phyloP scores from a whole-genome alignment of 495 filamentous ascomycete genomes.

The Aspergillus bertholletiae region DNA sequence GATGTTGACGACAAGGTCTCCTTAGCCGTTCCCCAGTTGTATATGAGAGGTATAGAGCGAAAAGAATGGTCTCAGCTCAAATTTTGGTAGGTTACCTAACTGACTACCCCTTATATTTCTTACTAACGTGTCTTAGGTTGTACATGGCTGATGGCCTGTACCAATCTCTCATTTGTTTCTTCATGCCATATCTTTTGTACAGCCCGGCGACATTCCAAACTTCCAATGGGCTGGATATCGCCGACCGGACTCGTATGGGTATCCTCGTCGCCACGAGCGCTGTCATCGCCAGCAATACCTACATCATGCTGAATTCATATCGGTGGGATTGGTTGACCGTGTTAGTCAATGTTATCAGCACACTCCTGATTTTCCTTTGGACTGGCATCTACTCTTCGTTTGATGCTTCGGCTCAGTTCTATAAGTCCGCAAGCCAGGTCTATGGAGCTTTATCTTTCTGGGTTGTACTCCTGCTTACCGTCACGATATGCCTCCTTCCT shows the following conservation, averaged over 20 bases:
- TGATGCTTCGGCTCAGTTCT: slow-evolving; percentile 65
- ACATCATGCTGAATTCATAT: slow-evolving; percentile 94
- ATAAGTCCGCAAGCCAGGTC: slow-evolving; percentile 71
- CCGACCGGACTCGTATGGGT: slow-evolving; percentile 77
- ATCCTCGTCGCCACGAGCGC: slow-evolving; percentile 74
- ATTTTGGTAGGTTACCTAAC: slow-evolving; percentile 71
- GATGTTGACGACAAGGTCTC: slow-evolving; percentile 94
- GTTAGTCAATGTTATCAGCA: slow-evolving; percentile 75
- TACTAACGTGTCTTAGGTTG: slow-evolving; percentile 52
- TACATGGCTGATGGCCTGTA: slow-evolving; percentile 97
- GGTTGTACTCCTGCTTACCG: slow-evolving; percentile 71
- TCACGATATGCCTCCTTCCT: slow-evolving; percentile 76
- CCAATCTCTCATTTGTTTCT: slow-evolving; percentile 90
- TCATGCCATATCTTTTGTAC: slow-evolving; percentile 83
- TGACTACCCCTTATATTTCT: background rate
- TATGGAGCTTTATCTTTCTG: slow-evolving; percentile 84
- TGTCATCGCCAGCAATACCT: slow-evolving; percentile 80
- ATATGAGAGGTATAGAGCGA: slow-evolving; percentile 92
- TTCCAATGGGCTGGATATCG: slow-evolving; percentile 64
- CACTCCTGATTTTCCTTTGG: slow-evolving; percentile 91
- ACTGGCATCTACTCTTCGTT: slow-evolving; percentile 85
- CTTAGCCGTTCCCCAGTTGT: slow-evolving; percentile 89
- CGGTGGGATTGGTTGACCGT: slow-evolving; percentile 96
- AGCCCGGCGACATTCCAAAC: slow-evolving; percentile 61
- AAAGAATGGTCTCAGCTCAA: slow-evolving; percentile 96